These are phyloP conservation scores for Penicillium robsamsonii DNA, from an alignment of 495 filamentous ascomycete genomes.

Conservation along the genomic window DNA sequence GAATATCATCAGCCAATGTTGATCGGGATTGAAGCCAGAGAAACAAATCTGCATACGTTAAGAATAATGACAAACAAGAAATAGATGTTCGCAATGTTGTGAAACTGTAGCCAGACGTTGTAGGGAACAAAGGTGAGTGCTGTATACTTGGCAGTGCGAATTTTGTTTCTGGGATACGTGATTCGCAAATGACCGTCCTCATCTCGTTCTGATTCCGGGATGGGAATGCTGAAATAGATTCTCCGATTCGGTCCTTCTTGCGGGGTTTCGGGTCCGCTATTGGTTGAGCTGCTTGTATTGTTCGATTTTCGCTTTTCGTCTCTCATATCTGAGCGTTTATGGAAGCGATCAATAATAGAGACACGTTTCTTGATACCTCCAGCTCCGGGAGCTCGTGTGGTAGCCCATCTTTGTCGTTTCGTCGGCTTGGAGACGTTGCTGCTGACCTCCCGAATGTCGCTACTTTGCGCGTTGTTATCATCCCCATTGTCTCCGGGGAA, in stretches of 20 bases:
- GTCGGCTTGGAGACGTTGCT: constrained; percentile 57
- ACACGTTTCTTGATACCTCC: constrained; percentile 76
- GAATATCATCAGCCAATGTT: not conserved
- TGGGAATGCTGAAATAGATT: constrained; percentile 83
- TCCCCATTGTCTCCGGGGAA: constrained; percentile 27
- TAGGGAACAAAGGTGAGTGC: constrained; percentile 95
- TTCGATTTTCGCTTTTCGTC: constrained; percentile 68
- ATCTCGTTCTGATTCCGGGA: constrained; percentile 76
- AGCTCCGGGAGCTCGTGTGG: constrained; percentile 71
- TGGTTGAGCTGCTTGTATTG: constrained; percentile 25
- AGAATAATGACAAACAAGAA: constrained; percentile 97
- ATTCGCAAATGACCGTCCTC: constrained; percentile 72
- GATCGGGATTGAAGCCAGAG: not conserved
- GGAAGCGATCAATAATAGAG: constrained; percentile 76
- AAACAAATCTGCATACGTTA: constrained; percentile 58
- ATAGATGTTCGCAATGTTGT: constrained; percentile 98
- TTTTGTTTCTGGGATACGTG: constrained; percentile 87
- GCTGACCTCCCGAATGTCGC: constrained; percentile 32
- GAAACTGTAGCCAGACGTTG: constrained; percentile 95
- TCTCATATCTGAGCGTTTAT: constrained; percentile 55
- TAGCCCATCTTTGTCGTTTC: constrained; percentile 90
- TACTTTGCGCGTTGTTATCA: constrained; percentile 20
- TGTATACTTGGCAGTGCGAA: constrained; percentile 96
- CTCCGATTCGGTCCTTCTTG: constrained; percentile 36
- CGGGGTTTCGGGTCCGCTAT: constrained; percentile 37